phyloP scores from a whole-genome alignment of 805 yeast genomes.

The Priceomyces castillae region DNA sequence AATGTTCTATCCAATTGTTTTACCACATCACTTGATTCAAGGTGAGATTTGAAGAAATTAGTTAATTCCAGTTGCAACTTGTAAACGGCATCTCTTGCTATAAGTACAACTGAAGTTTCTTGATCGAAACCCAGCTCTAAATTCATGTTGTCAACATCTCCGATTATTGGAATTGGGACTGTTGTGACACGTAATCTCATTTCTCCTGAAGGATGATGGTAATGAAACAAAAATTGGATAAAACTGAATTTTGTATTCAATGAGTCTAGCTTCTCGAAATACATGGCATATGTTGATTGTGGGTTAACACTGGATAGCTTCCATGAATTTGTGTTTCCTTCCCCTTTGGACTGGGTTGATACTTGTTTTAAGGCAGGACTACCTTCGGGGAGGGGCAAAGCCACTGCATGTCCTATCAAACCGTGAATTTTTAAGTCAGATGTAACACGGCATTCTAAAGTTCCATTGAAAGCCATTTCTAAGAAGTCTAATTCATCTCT shows the following conservation, averaged over 20 bases:
- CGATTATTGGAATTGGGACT: constrained; percentile 42
- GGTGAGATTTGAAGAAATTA: constrained; percentile 12
- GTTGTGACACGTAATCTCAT: constrained; percentile 63
- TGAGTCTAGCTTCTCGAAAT: constrained; percentile 49
- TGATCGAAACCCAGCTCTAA: constrained; percentile 58
- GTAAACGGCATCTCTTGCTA: constrained; percentile 53
- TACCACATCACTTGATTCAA: constrained; percentile 26
- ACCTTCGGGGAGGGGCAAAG: constrained; percentile 35
- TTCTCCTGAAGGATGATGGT: constrained; percentile 60
- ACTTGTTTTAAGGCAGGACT: constrained; percentile 21
- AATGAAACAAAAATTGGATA: constrained; percentile 56
- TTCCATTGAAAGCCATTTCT: constrained; percentile 57
- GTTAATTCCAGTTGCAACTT: constrained; percentile 28
- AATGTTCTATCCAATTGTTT: constrained; percentile 40
- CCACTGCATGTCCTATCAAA: constrained; percentile 59
- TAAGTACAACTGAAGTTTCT: constrained; percentile 63
- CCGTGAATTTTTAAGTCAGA: constrained; percentile 55
- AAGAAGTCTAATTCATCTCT: constrained; percentile 35
- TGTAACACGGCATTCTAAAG: constrained; percentile 54
- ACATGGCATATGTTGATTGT: constrained; percentile 57
- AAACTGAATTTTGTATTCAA: constrained; percentile 25
- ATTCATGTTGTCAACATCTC: constrained; percentile 37
- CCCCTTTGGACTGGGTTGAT: constrained; percentile 41
- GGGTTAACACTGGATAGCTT: constrained; percentile 54
- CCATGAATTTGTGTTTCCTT: constrained; percentile 57